Base-by-base conservation (phyloP, 1,284 basidiomycete genomes). In the Malassezia arunalokei region DNA sequence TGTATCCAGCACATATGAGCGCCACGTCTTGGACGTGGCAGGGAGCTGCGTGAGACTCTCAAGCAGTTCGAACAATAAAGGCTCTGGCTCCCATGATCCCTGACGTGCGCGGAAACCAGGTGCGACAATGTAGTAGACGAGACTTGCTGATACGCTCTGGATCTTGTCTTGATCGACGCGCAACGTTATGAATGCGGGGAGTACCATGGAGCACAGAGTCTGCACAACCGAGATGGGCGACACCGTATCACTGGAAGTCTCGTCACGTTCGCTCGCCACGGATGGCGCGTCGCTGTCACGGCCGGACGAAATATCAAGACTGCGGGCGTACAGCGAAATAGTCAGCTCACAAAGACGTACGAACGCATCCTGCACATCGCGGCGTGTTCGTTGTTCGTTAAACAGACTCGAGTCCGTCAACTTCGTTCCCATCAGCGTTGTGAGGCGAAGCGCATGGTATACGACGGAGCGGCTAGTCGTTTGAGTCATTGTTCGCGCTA, bases 351-450 rank as follows among this genome's bases (percentile, higher is more conserved):
- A 77, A 0, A 96, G 78, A 73, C 87, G 91, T 38, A 82, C 80
- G 65, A 86, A 91, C 0, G 80, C 83, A 55, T 98, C 92, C 80
- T 92, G 89, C 14, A 96, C 76, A 56, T 98, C 92, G 64, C 88
- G 85, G n/a, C 86, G 81, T 49, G 90, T 76, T 17, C 86, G 80
- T 15, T 83, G 80, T 73, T 98, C 92, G 56, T 96, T 92, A 70
- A 92, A 79, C 0, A 87, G 86, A 3, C 88, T 91, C 1, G 63
- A 64, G 64, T 87, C 85, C 2, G 85, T 82, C 12, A 96, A 79
- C 69, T 88, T 92, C 57, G 17, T 29, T 0, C 84, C 83, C 14
- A 95, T 73, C 1, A 83, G 79, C 3, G 82, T 83, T 32, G 94
- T 76, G 73, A 87, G 88, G 60, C 87, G 89, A 24, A 95, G 76